phyloP scores from a whole-genome alignment of 768 basidiomycete genomes.

The Trametes elegans region DNA sequence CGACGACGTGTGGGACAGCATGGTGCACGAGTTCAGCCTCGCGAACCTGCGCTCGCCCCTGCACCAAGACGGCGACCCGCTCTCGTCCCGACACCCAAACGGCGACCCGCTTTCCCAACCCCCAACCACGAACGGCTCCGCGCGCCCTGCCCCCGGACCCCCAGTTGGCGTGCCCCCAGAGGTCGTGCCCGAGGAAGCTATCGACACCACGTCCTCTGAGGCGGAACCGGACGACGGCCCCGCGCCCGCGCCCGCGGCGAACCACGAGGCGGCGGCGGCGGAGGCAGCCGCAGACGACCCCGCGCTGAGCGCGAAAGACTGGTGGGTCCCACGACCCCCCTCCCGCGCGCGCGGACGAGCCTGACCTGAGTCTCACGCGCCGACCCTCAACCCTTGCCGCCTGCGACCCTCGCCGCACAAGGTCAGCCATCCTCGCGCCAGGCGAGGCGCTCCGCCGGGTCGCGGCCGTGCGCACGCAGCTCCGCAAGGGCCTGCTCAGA shows the following conservation, averaged over 20 bases:
- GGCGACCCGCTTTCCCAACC: too few relatives aligned
- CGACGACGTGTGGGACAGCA: slow-evolving; percentile 12
- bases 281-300: slow-evolving; percentile 1
- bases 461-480: not conserved
- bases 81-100: not conserved
- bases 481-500: slow-evolving; percentile 10
- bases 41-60: slow-evolving; percentile 9
- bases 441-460: slow-evolving; percentile 1
- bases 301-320: not conserved
- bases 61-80: not conserved
- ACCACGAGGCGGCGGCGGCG: not conserved
- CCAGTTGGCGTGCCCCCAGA: not conserved
- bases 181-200: not conserved
- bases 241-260: not conserved
- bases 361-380: not conserved
- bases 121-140: too few relatives aligned
- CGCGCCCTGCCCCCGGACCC: too few relatives aligned
- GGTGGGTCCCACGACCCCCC: not conserved
- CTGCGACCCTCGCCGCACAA: too few relatives aligned
- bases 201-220: not conserved
- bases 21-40: slow-evolving; percentile 16
- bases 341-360: not conserved
- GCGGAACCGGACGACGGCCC: not conserved
- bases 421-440: slow-evolving; percentile 2
- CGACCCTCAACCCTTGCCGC: too few relatives aligned